These are phyloP conservation scores for Thielaviopsis ethacetica DNA, from an alignment of 2,329 filamentous ascomycete species.

Conservation along the genomic window DNA sequence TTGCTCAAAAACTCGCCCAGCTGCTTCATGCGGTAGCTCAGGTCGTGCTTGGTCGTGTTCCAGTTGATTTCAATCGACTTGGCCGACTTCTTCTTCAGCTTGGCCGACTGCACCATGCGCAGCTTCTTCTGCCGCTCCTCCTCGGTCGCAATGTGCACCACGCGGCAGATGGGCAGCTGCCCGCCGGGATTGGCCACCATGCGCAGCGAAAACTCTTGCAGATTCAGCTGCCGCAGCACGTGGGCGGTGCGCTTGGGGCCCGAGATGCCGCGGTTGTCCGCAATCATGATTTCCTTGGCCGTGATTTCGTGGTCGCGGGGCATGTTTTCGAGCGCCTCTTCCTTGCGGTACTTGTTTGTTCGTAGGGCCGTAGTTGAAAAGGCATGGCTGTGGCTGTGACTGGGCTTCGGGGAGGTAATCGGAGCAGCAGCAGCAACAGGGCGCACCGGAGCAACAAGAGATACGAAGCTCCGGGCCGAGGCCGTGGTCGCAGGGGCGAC, in stretches of 20 bases:
- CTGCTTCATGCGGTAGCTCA: conserved; percentile 53
- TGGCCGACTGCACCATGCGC: conserved; percentile 28
- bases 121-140: conserved; percentile 25
- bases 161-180: conserved; percentile 42
- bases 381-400: background rate
- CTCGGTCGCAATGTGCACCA: conserved; percentile 43
- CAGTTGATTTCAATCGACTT: conserved; percentile 88
- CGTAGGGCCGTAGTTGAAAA: conserved; percentile 1
- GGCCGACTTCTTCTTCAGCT: conserved; percentile 25
- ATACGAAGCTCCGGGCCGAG: conserved; percentile 23
- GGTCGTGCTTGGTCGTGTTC: conserved; percentile 63
- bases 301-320: conserved; percentile 30
- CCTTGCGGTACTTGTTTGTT: conserved; percentile 9
- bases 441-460: conserved; percentile 29
- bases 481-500: conserved; percentile 6
- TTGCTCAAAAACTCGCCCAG: conserved; percentile 53
- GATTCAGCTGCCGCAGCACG: conserved; percentile 26
- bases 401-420: background rate
- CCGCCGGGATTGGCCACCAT: conserved; percentile 25
- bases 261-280: conserved; percentile 23
- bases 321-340: conserved; percentile 8
- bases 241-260: conserved; percentile 22
- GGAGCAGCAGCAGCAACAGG: conserved; percentile 20
- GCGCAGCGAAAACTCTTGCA: conserved; percentile 23
- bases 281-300: conserved; percentile 25